phyloP scores from a whole-genome alignment of 2,329 filamentous ascomycete genomes.

The Paecilomyces sp. region DNA sequence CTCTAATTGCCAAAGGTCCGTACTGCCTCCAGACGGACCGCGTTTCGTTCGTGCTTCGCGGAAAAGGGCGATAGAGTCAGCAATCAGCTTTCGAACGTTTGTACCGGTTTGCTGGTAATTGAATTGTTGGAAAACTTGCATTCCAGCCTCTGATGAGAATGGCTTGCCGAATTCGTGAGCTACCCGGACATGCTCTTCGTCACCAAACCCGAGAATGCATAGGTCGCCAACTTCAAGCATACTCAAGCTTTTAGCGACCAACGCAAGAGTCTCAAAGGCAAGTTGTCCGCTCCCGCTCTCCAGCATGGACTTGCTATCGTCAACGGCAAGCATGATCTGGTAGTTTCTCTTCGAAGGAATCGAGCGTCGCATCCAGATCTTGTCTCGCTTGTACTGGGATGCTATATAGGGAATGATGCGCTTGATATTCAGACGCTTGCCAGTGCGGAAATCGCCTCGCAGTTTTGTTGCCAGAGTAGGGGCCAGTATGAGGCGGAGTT shows the following conservation, averaged over 20 bases:
- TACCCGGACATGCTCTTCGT: conserved; percentile 61
- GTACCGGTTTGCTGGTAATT: conserved; percentile 79
- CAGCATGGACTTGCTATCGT: conserved; percentile 92
- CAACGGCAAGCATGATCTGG: conserved; percentile 94
- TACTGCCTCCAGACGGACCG: conserved; percentile 42
- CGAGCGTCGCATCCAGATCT: conserved; percentile 97
- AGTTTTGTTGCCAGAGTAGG: conserved; percentile 95
- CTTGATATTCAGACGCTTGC: conserved; percentile 98
- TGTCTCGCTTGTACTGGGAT: conserved; percentile 96
- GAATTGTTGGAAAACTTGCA: conserved; percentile 77
- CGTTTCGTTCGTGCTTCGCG: conserved; percentile 62
- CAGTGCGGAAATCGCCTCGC: conserved; percentile 91
- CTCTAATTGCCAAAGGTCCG: conserved; percentile 89
- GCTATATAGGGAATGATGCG: conserved; percentile 99
- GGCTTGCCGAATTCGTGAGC: conserved; percentile 80
- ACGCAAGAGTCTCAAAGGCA: conserved; percentile 88
- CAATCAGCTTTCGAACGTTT: conserved; percentile 72
- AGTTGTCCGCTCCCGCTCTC: conserved; percentile 69
- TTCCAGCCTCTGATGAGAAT: conserved; percentile 74
- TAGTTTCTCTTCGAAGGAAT: conserved; percentile 91
- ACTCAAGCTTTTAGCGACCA: conserved; percentile 76
- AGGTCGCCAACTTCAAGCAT: conserved; percentile 95
- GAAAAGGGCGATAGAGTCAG: conserved; percentile 74
- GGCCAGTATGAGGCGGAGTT: conserved; percentile 88
- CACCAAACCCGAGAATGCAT: conserved; percentile 84